Evolutionary conservation across 139 green algal species (phyloP), one percentile per base, ranked within the genome.

Genomic region (Coccomyxa sp.): DNA sequence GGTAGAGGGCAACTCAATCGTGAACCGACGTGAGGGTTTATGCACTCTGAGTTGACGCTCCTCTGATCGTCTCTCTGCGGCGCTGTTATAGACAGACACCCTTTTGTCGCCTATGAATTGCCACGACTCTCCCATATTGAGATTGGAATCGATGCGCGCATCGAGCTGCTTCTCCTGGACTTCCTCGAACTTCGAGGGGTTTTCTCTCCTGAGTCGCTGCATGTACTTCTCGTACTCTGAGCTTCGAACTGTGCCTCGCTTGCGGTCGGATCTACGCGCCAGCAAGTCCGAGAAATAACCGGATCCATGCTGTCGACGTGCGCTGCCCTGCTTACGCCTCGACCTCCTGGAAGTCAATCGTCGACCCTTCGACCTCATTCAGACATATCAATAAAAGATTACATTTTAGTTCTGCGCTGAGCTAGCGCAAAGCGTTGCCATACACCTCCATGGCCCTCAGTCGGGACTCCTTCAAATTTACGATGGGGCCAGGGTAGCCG

Each of bases 221-320:
- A 58, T 58, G 44, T 58, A 58, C 44, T 58, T 58, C 44, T 58
- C 44, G 44, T 58, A 58, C 44, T 58, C 44, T 58, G 44, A 58
- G 44, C 44, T 58, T 58, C 44, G 44, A 58, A 58, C 44, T 58
- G 10, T 58, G 44, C 44, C 44, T 58, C 44, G 44, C 44, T 58
- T 58, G 44, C 44, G 44, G 44, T 58, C 44, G 44, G 44, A 58
- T 58, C 44, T 58, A 58, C 44, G 44, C 44, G 44, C 44, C 44
- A 58, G 44, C 44, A 58, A 58, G 44, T 58, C 44, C 44, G 44
- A 58, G 44, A 58, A 58, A 58, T 58, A 58, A 58, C 44, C 44
- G 44, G 44, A 58, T 58, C 44, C 44, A 58, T 58, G 44, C 44
- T 58, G 44, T 58, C 44, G 44, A 58, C 44, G 44, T 58, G 44